Conservation (phyloP, 805 yeast genomes). For the Zygosaccharomyces bailii region DNA sequence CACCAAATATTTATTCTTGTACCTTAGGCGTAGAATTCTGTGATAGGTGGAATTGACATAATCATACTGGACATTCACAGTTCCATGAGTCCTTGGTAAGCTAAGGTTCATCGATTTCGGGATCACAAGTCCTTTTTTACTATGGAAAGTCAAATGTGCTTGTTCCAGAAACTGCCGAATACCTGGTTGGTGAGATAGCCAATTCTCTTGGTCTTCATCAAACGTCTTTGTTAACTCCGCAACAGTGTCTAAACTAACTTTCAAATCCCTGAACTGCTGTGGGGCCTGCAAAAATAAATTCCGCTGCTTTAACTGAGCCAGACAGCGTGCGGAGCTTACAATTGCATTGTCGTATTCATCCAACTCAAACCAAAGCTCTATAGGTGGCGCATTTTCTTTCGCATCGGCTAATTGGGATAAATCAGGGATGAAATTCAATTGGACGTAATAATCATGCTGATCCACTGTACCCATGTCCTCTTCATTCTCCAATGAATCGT, state of each 20-base stretch:
- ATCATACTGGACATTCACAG: conserved; percentile 20
- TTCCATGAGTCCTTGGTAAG: conserved; percentile 10
- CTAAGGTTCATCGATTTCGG: conserved; percentile 16
- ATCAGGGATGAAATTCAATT: conserved; percentile 27
- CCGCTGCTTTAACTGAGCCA: conserved; percentile 23
- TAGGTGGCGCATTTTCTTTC: conserved; percentile 18
- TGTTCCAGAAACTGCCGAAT: conserved; percentile 38
- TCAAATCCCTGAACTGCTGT: conserved; percentile 26
- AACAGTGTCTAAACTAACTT: conserved; percentile 21
- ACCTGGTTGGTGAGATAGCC: conserved; percentile 44
- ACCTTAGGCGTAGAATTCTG: conserved; percentile 27
- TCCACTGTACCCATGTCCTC: conserved; percentile 24
- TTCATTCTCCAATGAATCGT: conserved; percentile 11
- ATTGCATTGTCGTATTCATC: conserved; percentile 29
- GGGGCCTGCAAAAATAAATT: conserved; percentile 27
- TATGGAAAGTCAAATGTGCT: conserved; percentile 19
- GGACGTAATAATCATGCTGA: conserved; percentile 32
- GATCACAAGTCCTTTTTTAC: conserved; percentile 15
- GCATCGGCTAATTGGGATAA: conserved; percentile 11
- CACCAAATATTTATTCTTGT: conserved; percentile 30
- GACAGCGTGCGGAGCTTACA: conserved; percentile 23
- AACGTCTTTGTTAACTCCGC: conserved; percentile 18
- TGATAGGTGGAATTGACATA: conserved; percentile 25
- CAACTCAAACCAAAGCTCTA: conserved; percentile 33
- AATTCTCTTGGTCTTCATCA: conserved; percentile 27